Evolutionary conservation across 371 early-diverging fungal species (phyloP), one percentile per base, ranked within the genome.

Genomic region (Apophysomyces elegans): DNA sequence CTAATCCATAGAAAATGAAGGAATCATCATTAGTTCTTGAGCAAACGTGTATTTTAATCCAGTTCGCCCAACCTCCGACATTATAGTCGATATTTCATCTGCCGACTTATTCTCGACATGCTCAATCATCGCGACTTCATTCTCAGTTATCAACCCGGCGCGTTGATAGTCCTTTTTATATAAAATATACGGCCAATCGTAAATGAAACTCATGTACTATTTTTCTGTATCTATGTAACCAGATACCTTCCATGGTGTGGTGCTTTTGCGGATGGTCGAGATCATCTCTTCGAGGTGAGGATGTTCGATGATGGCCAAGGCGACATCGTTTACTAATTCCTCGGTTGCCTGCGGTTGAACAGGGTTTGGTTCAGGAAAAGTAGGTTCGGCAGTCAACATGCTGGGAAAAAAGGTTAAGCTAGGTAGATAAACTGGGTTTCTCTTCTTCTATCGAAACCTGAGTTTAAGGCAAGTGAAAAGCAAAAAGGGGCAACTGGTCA

Each of bases 231-330:
- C 39, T 54, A 18, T 38, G 39, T 26, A 38, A 13, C 45, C 36
- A 6, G 21, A 41, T 73, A 90, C 93, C 86, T 95, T 91, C 97
- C 97, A 96, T 0, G 96, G 95, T 69, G 95, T 90, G 13, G 92
- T 83, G 62, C 87, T 84, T 14, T 80, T 79, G 41, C 94, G 83
- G 47, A 95, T 86, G 13, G 75, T 76, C 11, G 72, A 77, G 18
- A 91, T 86, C 56, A 87, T 81, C 56, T 93, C 94, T 63, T 93
- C 94, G 58, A 96, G 88, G 70, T 93, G 94, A 39, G 86, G 78
- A 79, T 95, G 95, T 60, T 81, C 78, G 54, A 93, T 89, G 59
- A 92, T 79, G 5, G 86, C 81, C 12, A 84, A 56, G 36, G 86
- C 85, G 32, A 90, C 88, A 50, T 88, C 84, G 21, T 72, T 67